Conservation (phyloP, 148 eudicot species). For the Vaccinium myrtillus region DNA sequence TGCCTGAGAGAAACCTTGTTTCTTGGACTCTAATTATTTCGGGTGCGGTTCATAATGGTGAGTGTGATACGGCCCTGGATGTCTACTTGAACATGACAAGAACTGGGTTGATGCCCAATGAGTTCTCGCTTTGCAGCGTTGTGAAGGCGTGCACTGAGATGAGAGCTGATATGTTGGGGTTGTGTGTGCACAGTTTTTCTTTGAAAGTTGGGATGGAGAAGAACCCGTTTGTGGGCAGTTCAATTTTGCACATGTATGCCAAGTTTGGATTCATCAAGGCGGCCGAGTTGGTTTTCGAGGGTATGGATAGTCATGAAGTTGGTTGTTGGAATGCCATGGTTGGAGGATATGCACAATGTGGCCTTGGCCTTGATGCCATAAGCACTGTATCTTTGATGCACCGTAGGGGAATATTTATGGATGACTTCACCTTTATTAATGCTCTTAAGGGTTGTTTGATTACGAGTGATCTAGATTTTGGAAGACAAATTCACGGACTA, state of each 20-base stretch:
- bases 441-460: slow-evolving; percentile 13
- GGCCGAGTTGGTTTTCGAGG: slow-evolving; percentile 1
- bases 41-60: slow-evolving; percentile 19
- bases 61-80: slow-evolving; percentile 10
- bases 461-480: not conserved
- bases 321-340: slow-evolving; percentile 24
- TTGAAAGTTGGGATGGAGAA: slow-evolving; percentile 28
- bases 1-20: slow-evolving; percentile 26
- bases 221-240: slow-evolving; percentile 23
- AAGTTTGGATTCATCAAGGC: slow-evolving; percentile 15
- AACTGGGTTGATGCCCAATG: slow-evolving; percentile 25
- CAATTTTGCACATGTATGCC: slow-evolving; percentile 26
- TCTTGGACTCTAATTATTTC: slow-evolving; percentile 31
- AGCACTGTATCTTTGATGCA: slow-evolving; percentile 12
- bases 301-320: slow-evolving; percentile 3
- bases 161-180: slow-evolving; percentile 12
- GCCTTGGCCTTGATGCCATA: slow-evolving; percentile 7
- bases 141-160: slow-evolving; percentile 14
- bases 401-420: slow-evolving; percentile 7
- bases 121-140: slow-evolving; percentile 29
- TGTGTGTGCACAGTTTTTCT: slow-evolving; percentile 19
- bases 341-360: slow-evolving; percentile 15
- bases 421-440: slow-evolving; percentile 15
- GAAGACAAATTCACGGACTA: slow-evolving; percentile 19
- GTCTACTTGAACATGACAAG: slow-evolving; percentile 20